Evolutionary conservation across 495 filamentous ascomycete genomes (phyloP).

Genomic region (Talaromyces wortmannii): DNA sequence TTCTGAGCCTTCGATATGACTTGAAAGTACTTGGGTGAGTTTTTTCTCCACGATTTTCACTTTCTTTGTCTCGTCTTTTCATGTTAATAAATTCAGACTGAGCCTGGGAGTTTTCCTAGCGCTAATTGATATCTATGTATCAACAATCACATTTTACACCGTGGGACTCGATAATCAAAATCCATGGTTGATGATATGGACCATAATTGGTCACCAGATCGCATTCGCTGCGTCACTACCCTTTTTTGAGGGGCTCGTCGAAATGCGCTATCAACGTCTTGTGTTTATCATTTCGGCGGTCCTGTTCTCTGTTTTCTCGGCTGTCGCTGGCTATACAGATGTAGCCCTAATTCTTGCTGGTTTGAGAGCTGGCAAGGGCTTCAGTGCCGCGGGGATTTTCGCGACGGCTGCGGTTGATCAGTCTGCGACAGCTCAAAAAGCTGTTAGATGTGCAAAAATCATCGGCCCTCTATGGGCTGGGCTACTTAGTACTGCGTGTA

Average conservation of each 20-base stretch:
- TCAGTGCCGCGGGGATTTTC: background rate
- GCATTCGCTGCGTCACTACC: background rate
- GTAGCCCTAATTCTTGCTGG: background rate
- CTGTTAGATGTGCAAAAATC: background rate
- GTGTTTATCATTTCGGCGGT: background rate
- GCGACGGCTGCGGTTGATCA: background rate
- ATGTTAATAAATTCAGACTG: background rate
- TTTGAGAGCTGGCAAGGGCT: background rate
- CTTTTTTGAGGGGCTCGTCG: background rate
- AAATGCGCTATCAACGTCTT: background rate
- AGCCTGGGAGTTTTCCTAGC: background rate
- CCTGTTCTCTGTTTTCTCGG: background rate
- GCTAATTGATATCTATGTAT: background rate
- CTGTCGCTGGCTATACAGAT: background rate
- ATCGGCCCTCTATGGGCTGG: background rate
- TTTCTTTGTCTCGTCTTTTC: background rate
- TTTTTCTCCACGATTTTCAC: background rate
- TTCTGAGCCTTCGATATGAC: background rate
- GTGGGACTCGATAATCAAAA: background rate
- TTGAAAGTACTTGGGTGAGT: background rate
- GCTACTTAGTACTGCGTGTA: background rate
- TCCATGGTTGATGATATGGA: background rate
- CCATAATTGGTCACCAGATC: background rate
- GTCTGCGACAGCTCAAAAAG: background rate
- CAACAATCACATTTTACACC: background rate